These are phyloP conservation scores for Berkeleyomyces rouxiae DNA, from an alignment of 2,329 filamentous ascomycete genomes.

Conservation along the genomic window DNA sequence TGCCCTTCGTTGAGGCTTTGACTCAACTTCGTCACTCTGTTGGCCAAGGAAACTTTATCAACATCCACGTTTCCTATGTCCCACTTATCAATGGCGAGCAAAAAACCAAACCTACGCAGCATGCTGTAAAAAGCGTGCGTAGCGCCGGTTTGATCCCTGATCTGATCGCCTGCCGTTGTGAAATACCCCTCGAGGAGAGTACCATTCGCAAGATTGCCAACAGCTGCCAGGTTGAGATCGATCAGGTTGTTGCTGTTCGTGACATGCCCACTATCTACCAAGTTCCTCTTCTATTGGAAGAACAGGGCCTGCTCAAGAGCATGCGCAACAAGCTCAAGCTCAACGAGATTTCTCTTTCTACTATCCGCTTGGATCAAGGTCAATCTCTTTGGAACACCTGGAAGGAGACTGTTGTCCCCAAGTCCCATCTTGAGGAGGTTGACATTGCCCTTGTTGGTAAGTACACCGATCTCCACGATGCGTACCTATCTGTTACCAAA, in stretches of 20 bases:
- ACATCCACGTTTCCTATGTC: slow-evolving; percentile 79
- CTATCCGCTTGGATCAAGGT: slow-evolving; percentile 44
- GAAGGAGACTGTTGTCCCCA: slow-evolving; percentile 51
- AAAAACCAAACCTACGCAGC: slow-evolving; percentile 95
- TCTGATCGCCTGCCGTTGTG: slow-evolving; percentile 83
- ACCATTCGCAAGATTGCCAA: slow-evolving; percentile 78
- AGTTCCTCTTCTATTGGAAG: slow-evolving; percentile 77
- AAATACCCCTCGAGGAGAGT: slow-evolving; percentile 51
- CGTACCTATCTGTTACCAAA: slow-evolving; percentile 72
- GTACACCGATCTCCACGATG: slow-evolving; percentile 71
- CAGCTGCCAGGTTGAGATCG: slow-evolving; percentile 70
- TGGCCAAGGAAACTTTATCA: slow-evolving; percentile 65
- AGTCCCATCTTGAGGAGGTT: slow-evolving; percentile 52
- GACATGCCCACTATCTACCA: slow-evolving; percentile 87
- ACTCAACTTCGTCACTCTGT: slow-evolving; percentile 57
- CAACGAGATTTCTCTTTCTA: slow-evolving; percentile 35
- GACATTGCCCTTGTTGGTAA: slow-evolving; percentile 83
- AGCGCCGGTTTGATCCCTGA: slow-evolving; percentile 61
- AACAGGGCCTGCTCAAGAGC: slow-evolving; percentile 58
- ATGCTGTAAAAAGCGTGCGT: slow-evolving; percentile 69
- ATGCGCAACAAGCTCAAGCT: slow-evolving; percentile 51
- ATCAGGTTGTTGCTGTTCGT: slow-evolving; percentile 78
- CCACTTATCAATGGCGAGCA: slow-evolving; percentile 55
- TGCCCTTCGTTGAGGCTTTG: slow-evolving; percentile 76
- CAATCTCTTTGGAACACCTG: slow-evolving; percentile 60